These are phyloP conservation scores for Pythium grandisporangium DNA, from an alignment of 352 stramenopile genomes.

Conservation along the genomic window DNA sequence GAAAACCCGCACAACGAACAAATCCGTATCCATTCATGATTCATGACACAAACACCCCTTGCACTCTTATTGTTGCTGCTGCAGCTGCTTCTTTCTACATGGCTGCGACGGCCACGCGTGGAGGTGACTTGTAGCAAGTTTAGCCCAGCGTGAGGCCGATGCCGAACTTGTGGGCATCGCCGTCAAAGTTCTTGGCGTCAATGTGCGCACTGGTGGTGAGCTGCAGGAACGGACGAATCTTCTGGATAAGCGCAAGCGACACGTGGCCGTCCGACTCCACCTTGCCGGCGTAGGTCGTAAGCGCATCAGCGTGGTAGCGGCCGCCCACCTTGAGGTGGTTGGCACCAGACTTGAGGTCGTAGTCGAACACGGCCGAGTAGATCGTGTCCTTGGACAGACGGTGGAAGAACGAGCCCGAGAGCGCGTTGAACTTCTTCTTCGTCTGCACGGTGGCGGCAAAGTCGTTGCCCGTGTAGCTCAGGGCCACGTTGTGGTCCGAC, in stretches of 20 bases:
- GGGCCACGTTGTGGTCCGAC: slow-evolving; percentile 74
- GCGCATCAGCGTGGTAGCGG: slow-evolving; percentile 71
- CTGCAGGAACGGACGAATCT: slow-evolving; percentile 78
- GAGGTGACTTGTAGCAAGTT: too few relatives aligned
- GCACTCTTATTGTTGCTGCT: too few relatives aligned
- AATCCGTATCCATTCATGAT: too few relatives aligned
- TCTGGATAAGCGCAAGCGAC: slow-evolving; percentile 78
- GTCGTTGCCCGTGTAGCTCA: slow-evolving; percentile 71
- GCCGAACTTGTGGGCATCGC: slow-evolving; percentile 87
- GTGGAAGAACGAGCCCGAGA: slow-evolving; percentile 81
- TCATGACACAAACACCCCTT: too few relatives aligned
- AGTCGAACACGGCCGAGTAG: slow-evolving; percentile 84
- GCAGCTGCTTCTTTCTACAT: too few relatives aligned
- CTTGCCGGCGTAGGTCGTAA: slow-evolving; percentile 82
- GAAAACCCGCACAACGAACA: too few relatives aligned
- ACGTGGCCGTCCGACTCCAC: slow-evolving; percentile 83
- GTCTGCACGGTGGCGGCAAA: slow-evolving; percentile 72
- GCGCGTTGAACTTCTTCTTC: slow-evolving; percentile 83
- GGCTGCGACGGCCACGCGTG: too few relatives aligned
- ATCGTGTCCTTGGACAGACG: slow-evolving; percentile 72
- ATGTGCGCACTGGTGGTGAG: slow-evolving; percentile 81
- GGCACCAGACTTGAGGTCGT: slow-evolving; percentile 78
- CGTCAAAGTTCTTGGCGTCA: slow-evolving; percentile 89
- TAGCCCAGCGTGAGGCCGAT: slow-evolving; percentile 84
- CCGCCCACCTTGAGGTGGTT: slow-evolving; percentile 78